Conservation (phyloP, 2,329 filamentous ascomycete species). For the Beauveria brongniartii region DNA sequence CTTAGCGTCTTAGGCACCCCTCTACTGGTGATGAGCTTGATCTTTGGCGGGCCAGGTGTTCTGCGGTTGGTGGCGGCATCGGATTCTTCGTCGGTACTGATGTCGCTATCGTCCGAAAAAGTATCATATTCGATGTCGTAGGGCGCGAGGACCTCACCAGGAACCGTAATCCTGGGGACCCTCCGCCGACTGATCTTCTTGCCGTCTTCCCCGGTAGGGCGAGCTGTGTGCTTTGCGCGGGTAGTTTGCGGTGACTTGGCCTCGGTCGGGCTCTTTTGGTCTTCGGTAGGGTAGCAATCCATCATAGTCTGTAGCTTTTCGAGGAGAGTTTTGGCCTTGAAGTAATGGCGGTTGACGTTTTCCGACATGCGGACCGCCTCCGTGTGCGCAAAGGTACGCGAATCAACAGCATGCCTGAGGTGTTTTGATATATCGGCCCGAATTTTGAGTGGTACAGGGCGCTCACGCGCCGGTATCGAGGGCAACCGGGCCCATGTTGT, state of each 20-base stretch:
- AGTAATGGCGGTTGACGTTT: conserved; percentile 54
- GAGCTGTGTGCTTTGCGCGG: conserved; percentile 40
- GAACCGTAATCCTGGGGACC: conserved; percentile 54
- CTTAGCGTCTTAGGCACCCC: conserved; percentile 37
- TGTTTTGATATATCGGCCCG: conserved; percentile 53
- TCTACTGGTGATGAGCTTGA: conserved; percentile 39
- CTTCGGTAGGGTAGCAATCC: conserved; percentile 50
- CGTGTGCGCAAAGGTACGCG: conserved; percentile 50
- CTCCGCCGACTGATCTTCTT: conserved; percentile 38
- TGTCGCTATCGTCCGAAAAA: conserved; percentile 45
- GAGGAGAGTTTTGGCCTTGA: conserved; percentile 50
- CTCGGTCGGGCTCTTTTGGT: conserved; percentile 42
- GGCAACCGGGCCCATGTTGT: conserved; percentile 50
- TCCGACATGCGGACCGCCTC: conserved; percentile 57
- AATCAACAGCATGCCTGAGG: conserved; percentile 44
- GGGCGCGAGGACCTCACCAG: conserved; percentile 57
- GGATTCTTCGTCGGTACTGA: conserved; percentile 43
- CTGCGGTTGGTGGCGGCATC: conserved; percentile 30
- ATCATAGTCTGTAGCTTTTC: conserved; percentile 52
- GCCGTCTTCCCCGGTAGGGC: conserved; percentile 34
- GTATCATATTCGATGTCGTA: conserved; percentile 57
- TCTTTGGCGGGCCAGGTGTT: conserved; percentile 34
- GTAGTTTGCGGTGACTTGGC: conserved; percentile 46
- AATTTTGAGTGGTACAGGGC: conserved; percentile 41
- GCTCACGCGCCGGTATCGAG: conserved; percentile 35